Conservation (phyloP, 169 alveolate genomes). For the Plasmodium cynomolgi region DNA sequence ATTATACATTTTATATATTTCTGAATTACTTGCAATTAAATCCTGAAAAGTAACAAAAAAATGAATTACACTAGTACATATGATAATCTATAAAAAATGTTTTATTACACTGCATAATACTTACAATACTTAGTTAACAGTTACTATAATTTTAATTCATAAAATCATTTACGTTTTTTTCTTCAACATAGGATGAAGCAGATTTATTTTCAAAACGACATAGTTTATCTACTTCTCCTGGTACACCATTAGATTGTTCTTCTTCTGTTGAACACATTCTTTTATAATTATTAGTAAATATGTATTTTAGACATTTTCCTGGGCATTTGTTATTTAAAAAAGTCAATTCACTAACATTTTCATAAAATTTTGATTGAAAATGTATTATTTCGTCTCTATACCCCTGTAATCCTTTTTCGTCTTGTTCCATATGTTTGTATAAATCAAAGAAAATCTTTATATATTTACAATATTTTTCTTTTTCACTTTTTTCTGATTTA, state of each 20-base stretch:
- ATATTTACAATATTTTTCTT: background rate
- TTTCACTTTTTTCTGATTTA: background rate
- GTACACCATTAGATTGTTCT: background rate
- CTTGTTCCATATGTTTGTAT: constrained; percentile 2
- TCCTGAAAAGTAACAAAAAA: background rate
- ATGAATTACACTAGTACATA: background rate
- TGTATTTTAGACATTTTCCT: background rate
- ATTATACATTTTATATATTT: background rate
- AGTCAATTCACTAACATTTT: background rate
- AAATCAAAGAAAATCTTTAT: background rate
- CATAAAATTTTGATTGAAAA: background rate
- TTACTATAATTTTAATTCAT: background rate
- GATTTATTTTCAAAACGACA: background rate
- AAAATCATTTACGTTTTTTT: background rate
- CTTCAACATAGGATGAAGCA: background rate
- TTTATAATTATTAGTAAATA: background rate
- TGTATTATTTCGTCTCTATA: background rate
- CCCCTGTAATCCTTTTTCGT: background rate
- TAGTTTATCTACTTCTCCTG: background rate
- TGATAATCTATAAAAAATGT: background rate
- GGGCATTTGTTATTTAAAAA: background rate
- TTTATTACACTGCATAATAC: background rate
- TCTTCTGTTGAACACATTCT: background rate
- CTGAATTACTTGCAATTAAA: background rate
- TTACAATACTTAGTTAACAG: background rate